A percentile compares a stretch with the other conserved stretches of the same genome.
These are phyloP conservation scores for Pseudogymnoascus sp. DNA, from an alignment of 2,329 filamentous ascomycete genomes.

Conservation along the genomic window DNA sequence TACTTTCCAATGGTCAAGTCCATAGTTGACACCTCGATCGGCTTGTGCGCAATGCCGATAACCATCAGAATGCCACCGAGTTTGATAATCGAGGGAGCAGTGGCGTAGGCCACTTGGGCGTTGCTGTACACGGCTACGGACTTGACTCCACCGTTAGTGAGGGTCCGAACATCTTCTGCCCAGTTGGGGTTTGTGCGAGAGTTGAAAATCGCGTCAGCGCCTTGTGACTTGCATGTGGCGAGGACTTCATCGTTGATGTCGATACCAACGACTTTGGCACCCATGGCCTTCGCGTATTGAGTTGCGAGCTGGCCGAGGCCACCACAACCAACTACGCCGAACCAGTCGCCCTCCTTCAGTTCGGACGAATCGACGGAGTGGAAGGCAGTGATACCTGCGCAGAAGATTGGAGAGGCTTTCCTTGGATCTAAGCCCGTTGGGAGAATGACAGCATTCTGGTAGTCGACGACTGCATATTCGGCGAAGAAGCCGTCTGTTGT, in stretches of 20 bases:
- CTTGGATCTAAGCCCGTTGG: slow-evolving; percentile 32
- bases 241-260: slow-evolving; percentile 13
- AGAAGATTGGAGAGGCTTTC: slow-evolving; percentile 38
- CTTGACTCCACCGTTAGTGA: slow-evolving; percentile 11
- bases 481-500: slow-evolving; percentile 38
- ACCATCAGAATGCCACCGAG: slow-evolving; percentile 37
- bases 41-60: slow-evolving; percentile 34
- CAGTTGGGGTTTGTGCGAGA: slow-evolving; percentile 2
- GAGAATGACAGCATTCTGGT: slow-evolving; percentile 37
- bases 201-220: slow-evolving; percentile 11
- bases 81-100: slow-evolving; percentile 31
- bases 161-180: background rate
- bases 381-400: slow-evolving; percentile 42
- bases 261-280: slow-evolving; percentile 12
- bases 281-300: slow-evolving; percentile 17
- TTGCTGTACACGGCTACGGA: slow-evolving; percentile 31
- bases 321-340: slow-evolving; percentile 13
- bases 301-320: slow-evolving; percentile 13
- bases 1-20: slow-evolving; percentile 35
- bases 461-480: slow-evolving; percentile 41
- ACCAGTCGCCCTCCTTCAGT: slow-evolving; percentile 28
- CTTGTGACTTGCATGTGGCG: background rate
- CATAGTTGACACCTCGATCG: slow-evolving; percentile 32
- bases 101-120: slow-evolving; percentile 31
- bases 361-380: slow-evolving; percentile 34